phyloP scores from a whole-genome alignment of 2,329 filamentous ascomycete species.

The Bipolaris victoriae region DNA sequence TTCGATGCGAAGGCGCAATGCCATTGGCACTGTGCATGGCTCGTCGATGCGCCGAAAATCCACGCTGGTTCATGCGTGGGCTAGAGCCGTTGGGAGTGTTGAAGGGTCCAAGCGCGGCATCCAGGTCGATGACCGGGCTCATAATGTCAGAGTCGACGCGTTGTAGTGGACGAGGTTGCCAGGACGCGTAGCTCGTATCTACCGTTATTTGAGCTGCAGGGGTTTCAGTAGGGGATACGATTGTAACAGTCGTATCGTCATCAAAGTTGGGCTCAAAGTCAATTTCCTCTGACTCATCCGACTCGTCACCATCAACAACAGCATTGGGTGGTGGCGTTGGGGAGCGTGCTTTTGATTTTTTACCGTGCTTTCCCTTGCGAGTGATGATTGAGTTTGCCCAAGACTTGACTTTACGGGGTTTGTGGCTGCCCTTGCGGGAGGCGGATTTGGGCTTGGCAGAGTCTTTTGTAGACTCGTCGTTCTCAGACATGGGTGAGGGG shows the following conservation, averaged over 20 bases:
- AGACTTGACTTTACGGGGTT: slow-evolving; percentile 73
- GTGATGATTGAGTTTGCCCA: slow-evolving; percentile 73
- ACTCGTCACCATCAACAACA: slow-evolving; percentile 38
- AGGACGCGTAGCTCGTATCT: slow-evolving; percentile 46
- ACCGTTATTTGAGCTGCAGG: slow-evolving; percentile 31
- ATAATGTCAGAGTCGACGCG: slow-evolving; percentile 63
- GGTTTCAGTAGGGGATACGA: slow-evolving; percentile 45
- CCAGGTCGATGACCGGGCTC: slow-evolving; percentile 87
- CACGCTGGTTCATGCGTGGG: slow-evolving; percentile 57
- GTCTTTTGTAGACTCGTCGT: slow-evolving; percentile 43
- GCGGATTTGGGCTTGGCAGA: slow-evolving; percentile 51
- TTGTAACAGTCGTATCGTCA: slow-evolving; percentile 51
- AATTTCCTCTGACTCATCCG: slow-evolving; percentile 43
- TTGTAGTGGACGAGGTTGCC: slow-evolving; percentile 46
- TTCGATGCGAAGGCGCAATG: slow-evolving; percentile 77
- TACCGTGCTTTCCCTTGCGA: slow-evolving; percentile 62
- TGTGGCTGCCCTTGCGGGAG: slow-evolving; percentile 61
- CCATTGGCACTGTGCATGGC: slow-evolving; percentile 78
- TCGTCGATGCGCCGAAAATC: slow-evolving; percentile 59
- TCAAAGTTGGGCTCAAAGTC: slow-evolving; percentile 52
- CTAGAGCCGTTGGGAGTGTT: slow-evolving; percentile 78
- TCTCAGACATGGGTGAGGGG: slow-evolving; percentile 33
- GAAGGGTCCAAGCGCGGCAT: slow-evolving; percentile 90
- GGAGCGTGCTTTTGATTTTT: slow-evolving; percentile 52
- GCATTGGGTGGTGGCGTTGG: slow-evolving; percentile 39